Percentiles rank a stretch among this genome's conserved stretches.
phyloP scores from a whole-genome alignment of 2,329 filamentous ascomycete genomes.

The Aureobasidium pullulans region DNA sequence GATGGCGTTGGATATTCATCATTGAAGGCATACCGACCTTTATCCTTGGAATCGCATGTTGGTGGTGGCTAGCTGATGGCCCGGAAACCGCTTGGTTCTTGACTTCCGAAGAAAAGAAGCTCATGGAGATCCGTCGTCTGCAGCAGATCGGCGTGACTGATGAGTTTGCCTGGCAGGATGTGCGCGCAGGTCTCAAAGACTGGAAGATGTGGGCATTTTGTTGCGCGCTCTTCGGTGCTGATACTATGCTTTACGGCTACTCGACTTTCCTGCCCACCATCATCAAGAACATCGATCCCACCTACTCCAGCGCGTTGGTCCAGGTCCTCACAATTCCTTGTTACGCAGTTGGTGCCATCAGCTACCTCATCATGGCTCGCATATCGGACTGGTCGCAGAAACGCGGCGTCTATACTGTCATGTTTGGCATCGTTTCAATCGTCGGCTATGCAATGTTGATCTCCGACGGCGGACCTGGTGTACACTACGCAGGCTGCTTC shows the following conservation, averaged over 20 bases:
- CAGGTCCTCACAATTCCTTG: conserved; percentile 74
- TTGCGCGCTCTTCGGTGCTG: conserved; percentile 59
- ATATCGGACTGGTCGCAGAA: conserved; percentile 61
- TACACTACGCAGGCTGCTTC: conserved; percentile 70
- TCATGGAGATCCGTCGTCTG: conserved; percentile 34
- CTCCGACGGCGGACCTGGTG: conserved; percentile 51
- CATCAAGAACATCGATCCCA: conserved; percentile 63
- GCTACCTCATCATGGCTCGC: conserved; percentile 59
- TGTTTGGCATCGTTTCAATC: conserved; percentile 56
- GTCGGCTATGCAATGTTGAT: conserved; percentile 50
- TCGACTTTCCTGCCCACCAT: conserved; percentile 75
- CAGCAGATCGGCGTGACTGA: conserved; percentile 24
- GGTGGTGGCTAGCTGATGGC: conserved; percentile 55
- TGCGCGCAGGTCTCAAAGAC: conserved; percentile 59
- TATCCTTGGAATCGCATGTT: conserved; percentile 48
- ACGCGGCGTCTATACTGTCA: conserved; percentile 57
- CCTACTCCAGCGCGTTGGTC: conserved; percentile 48
- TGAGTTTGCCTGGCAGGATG: conserved; percentile 54
- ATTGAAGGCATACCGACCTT: conserved; percentile 47
- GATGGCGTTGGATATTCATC: conserved; percentile 68
- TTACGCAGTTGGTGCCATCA: conserved; percentile 63
- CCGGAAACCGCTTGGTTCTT: conserved; percentile 59
- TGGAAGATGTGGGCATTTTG: conserved; percentile 46
- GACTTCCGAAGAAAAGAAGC: conserved; percentile 49
- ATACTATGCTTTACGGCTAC: conserved; percentile 73